Base-by-base conservation (phyloP, 306 rosid genomes). In the Prosopis cineraria region DNA sequence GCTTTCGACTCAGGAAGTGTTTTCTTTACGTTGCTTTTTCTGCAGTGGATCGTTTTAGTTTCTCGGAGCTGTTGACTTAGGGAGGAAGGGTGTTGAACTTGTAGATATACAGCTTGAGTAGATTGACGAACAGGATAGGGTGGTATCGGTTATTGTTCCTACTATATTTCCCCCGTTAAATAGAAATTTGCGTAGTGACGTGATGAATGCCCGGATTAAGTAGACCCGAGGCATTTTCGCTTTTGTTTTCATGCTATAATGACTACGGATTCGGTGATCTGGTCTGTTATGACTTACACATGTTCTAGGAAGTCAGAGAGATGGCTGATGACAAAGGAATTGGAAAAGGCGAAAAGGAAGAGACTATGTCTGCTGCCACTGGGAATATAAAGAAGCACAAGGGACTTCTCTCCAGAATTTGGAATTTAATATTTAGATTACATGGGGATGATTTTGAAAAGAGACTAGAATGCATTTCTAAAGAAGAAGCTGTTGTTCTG, bases 381-480 rank as follows among this genome's bases (percentile, higher is more conserved):
- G 84, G 48, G 44, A 71, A 50, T 68, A 81, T 2, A 14, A 93
- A 88, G 88, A 90, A 90, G 84, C 76, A 74, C 30, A 79, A 19
- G 80, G 96, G 97, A 65, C 20, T 96, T 47, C 10, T 96, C 41
- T 88, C 96, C 27, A 81, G 96, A 44, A 63, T 96, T 79, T 89
- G 95, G 89, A 91, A 81, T 29, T 86, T 89, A n/a, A 82, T 96
- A 58, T 93, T 93, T 70, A 82, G 97, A 83, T 73, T 78, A 63
- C 96, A 87, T 11, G 84, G 88, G 0, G 98, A 96, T 31, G 98
- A 96, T 82, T 91, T 96, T 11, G 99, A 96, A 88, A 96, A 96
- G 89, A 93, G 94, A 68, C 91, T 96, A 5, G 86, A 91, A 53
- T 75, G 85, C 75, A 89, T 96, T 75, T 91, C 98, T 37, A 96